These are phyloP conservation scores for Aspergillus sparsus DNA, from an alignment of 495 filamentous ascomycete species.

Conservation along the genomic window DNA sequence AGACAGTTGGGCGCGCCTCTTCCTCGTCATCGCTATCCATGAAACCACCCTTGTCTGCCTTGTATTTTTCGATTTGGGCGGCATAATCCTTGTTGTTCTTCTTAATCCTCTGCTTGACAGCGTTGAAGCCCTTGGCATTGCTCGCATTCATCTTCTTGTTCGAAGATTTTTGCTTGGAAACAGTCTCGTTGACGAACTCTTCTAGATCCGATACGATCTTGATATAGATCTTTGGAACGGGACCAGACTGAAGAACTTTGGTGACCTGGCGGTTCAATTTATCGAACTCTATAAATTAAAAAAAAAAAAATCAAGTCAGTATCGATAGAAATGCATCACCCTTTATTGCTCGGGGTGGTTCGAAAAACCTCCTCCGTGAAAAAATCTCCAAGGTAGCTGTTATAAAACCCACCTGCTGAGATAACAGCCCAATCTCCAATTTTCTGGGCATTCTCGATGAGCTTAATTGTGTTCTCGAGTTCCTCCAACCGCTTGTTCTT, in stretches of 20 bases:
- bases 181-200: conserved; percentile 91
- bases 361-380: background rate
- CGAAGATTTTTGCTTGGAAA: conserved; percentile 91
- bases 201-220: conserved; percentile 92
- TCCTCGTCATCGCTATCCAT: conserved; percentile 79
- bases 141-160: conserved; percentile 99
- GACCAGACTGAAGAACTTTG: conserved; percentile 73
- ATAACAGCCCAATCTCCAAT: conserved; percentile 97
- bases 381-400: conserved; percentile 11
- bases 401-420: conserved; percentile 66
- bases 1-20: conserved; percentile 50
- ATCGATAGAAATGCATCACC: conserved; percentile 6
- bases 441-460: conserved; percentile 94
- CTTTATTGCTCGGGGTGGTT: conserved; percentile 12
- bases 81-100: conserved; percentile 97
- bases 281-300: conserved; percentile 73
- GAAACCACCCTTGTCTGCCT: conserved; percentile 78
- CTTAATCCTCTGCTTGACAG: conserved; percentile 94
- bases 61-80: conserved; percentile 82
- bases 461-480: conserved; percentile 80
- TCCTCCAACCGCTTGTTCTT: conserved; percentile 97
- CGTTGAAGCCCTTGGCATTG: conserved; percentile 90
- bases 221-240: conserved; percentile 85
- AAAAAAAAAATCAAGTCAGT: conserved; percentile 25
- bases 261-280: conserved; percentile 89